Percentiles rank a stretch among this genome's conserved stretches.
Evolutionary conservation across 768 basidiomycete genomes (phyloP).

Genomic region (Leccinum variicolor): DNA sequence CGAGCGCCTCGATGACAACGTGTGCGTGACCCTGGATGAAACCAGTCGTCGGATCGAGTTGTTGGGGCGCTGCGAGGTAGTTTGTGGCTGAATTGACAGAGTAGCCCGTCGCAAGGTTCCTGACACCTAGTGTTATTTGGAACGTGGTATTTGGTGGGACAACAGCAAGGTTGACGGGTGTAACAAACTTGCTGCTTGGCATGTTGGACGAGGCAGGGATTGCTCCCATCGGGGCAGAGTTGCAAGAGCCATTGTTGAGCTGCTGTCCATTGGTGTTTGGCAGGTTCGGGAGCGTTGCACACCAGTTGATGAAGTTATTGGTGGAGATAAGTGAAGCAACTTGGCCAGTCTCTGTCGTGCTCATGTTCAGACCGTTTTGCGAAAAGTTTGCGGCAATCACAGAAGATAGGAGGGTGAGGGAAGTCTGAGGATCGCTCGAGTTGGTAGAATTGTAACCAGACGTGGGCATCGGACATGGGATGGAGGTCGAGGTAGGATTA

Average conservation of each 20-base stretch:
- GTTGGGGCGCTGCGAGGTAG: constrained; percentile 56
- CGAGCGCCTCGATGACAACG: constrained; percentile 54
- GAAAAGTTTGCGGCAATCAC: constrained; percentile 57
- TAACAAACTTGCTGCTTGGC: constrained; percentile 53
- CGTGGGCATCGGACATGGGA: neutral
- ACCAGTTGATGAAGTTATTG: constrained; percentile 77
- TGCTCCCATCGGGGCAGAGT: constrained; percentile 58
- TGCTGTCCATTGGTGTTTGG: constrained; percentile 64
- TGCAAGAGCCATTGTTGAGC: constrained; percentile 51
- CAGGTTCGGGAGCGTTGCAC: constrained; percentile 42
- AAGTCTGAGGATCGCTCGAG: constrained; percentile 20
- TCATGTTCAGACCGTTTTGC: constrained; percentile 42
- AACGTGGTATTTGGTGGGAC: constrained; percentile 48
- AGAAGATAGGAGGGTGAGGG: constrained; percentile 39
- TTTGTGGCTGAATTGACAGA: constrained; percentile 55
- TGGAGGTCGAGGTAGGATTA: constrained; percentile 4
- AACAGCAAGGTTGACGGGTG: constrained; percentile 42
- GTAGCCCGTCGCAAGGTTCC: constrained; percentile 46
- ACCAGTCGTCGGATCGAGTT: constrained; percentile 43
- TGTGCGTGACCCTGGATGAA: constrained; percentile 61
- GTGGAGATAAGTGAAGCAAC: constrained; percentile 56
- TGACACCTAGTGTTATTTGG: constrained; percentile 48
- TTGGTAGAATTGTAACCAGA: constrained; percentile 16
- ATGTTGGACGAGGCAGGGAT: constrained; percentile 48
- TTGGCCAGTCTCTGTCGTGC: constrained; percentile 39